phyloP scores from a whole-genome alignment of 192 early-diverging fungal species.

The Podila horticola region DNA sequence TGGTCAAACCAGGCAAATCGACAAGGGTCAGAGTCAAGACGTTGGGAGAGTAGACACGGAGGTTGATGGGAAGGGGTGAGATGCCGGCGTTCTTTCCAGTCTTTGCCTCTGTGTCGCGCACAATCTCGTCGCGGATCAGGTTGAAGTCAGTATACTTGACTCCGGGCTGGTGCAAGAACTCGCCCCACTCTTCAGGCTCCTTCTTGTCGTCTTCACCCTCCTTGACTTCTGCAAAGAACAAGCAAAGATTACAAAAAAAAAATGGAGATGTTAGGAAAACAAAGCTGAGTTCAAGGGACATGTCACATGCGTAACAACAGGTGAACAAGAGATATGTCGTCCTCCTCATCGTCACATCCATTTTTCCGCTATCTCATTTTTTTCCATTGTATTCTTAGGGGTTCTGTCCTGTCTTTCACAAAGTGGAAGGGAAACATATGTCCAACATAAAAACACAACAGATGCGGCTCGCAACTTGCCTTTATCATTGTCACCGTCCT shows the following conservation, averaged over 20 bases:
- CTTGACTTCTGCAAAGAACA: neutral
- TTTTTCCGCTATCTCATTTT: no score
- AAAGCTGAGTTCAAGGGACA: no score
- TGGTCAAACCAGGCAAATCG: slow-evolving; percentile 98
- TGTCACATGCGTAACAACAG: no score
- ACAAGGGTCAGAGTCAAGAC: slow-evolving; percentile 98
- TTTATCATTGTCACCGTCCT: slow-evolving; percentile 42
- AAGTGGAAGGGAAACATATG: no score
- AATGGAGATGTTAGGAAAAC: neutral
- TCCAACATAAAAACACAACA: no score
- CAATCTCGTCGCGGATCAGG: slow-evolving; percentile 97
- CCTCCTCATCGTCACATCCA: no score
- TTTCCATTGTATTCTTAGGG: no score
- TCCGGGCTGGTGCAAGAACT: slow-evolving; percentile 98
- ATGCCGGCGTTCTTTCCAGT: slow-evolving; percentile 84
- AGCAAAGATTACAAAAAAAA: neutral
- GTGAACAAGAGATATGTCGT: no score
- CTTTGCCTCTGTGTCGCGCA: slow-evolving; percentile 90
- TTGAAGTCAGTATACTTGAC: slow-evolving; percentile 96
- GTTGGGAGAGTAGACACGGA: slow-evolving; percentile 97
- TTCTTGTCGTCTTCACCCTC: slow-evolving; percentile 18
- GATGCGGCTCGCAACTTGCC: slow-evolving; percentile 8
- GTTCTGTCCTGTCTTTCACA: no score
- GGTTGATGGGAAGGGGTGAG: slow-evolving; percentile 95
- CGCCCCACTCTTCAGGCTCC: slow-evolving; percentile 92